phyloP scores from a whole-genome alignment of 306 rosid genomes.

The Begonia masoniana region DNA sequence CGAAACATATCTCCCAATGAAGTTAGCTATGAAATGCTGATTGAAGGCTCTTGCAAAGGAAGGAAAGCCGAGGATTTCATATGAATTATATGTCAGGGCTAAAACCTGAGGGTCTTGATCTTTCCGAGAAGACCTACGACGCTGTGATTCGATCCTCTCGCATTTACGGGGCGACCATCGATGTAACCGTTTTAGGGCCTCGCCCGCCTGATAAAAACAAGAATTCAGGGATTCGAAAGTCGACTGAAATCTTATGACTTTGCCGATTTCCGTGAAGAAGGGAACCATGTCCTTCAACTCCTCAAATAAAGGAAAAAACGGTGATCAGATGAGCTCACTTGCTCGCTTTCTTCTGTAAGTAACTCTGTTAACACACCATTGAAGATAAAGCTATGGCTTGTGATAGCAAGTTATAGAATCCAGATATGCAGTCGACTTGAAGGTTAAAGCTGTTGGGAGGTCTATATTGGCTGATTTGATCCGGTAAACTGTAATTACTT shows the following conservation, averaged over 20 bases:
- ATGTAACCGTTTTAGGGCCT: constrained; percentile 45
- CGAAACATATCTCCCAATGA: constrained; percentile 55
- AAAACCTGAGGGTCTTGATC: constrained; percentile 43
- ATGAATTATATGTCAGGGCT: constrained; percentile 61
- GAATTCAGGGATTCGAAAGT: constrained; percentile 21
- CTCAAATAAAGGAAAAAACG: not conserved
- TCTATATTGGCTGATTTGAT: too few species aligned
- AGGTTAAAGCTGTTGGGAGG: too few species aligned
- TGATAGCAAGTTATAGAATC: too few species aligned
- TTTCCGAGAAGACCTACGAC: constrained; percentile 67
- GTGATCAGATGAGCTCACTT: too few species aligned
- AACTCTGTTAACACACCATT: too few species aligned
- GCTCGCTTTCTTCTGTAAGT: too few species aligned
- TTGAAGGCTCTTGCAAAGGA: constrained; percentile 80
- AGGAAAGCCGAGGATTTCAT: constrained; percentile 80
- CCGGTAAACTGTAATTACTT: too few species aligned
- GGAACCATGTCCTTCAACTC: not conserved
- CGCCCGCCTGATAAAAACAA: constrained; percentile 46
- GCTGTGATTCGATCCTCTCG: constrained; percentile 40
- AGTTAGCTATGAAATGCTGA: constrained; percentile 69
- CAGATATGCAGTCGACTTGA: too few species aligned
- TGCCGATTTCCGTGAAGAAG: not conserved
- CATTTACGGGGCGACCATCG: constrained; percentile 35
- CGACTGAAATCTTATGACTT: constrained; percentile 2
- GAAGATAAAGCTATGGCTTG: too few species aligned